Percentiles rank a stretch among this genome's conserved stretches.
Conservation (phyloP, 345 rosid species). For the Angophora floribunda region DNA sequence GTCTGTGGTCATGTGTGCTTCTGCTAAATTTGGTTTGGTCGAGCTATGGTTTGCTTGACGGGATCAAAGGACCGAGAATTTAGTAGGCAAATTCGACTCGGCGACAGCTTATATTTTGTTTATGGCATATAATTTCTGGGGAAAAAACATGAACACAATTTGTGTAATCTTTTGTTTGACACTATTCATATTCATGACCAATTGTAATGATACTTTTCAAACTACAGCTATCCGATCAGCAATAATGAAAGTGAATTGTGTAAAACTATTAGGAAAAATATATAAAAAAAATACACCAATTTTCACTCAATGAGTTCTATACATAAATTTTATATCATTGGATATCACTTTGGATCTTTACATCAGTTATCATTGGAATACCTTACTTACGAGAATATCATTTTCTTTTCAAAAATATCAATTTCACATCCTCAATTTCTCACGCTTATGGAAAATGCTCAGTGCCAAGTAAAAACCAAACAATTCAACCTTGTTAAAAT, state of each 20-base stretch:
- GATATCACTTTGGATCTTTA: background rate
- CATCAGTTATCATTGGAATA: background rate
- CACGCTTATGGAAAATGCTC: background rate
- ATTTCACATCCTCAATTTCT: background rate
- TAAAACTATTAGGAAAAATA: background rate
- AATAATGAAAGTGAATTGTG: background rate
- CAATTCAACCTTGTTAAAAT: background rate
- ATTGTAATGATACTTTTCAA: background rate
- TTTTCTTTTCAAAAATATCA: background rate
- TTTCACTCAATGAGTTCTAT: background rate
- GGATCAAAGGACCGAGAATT: background rate
- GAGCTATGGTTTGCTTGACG: background rate
- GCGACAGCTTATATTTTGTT: background rate
- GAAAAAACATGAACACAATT: background rate
- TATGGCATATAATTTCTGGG: background rate
- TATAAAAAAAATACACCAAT: too few relatives aligned
- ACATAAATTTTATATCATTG: background rate
- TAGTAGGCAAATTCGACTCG: background rate
- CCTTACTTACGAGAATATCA: background rate
- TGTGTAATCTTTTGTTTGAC: background rate
- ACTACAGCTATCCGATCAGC: background rate
- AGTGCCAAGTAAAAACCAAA: too few relatives aligned
- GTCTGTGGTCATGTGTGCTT: background rate
- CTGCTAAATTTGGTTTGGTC: background rate
- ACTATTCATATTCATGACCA: too few relatives aligned